These are phyloP conservation scores for Pleoardoris graminearum DNA, from an alignment of 2,329 filamentous ascomycete genomes.

Conservation along the genomic window DNA sequence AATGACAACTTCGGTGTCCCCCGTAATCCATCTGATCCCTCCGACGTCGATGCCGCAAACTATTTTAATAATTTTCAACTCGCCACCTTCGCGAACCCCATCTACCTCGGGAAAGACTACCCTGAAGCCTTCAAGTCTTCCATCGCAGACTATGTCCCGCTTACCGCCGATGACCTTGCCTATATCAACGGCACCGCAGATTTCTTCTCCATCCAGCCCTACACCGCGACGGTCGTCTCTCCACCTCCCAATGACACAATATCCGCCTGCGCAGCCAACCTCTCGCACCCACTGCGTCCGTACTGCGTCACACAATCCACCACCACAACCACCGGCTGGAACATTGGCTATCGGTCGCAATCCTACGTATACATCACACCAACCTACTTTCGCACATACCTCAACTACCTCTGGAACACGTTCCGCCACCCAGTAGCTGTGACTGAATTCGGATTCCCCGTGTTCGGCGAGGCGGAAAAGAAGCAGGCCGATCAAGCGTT, in stretches of 20 bases:
- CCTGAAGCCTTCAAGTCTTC: slow-evolving; percentile 50
- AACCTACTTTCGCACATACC: slow-evolving; percentile 59
- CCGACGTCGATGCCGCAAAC: slow-evolving; percentile 51
- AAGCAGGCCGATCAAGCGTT: slow-evolving; percentile 56
- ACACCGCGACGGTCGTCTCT: slow-evolving; percentile 60
- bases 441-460: slow-evolving; percentile 62
- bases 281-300: slow-evolving; percentile 52
- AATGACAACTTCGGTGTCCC: slow-evolving; percentile 48
- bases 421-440: slow-evolving; percentile 56
- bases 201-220: slow-evolving; percentile 62
- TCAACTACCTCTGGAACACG: slow-evolving; percentile 63
- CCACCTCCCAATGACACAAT: slow-evolving; percentile 51
- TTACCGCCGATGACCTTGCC: slow-evolving; percentile 54
- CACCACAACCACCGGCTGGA: slow-evolving; percentile 57
- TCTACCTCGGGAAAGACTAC: slow-evolving; percentile 58
- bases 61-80: slow-evolving; percentile 52
- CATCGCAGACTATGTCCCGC: slow-evolving; percentile 45
- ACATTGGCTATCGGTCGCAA: slow-evolving; percentile 61
- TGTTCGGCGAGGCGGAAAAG: slow-evolving; percentile 53
- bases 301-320: slow-evolving; percentile 58
- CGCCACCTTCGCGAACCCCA: slow-evolving; percentile 55
- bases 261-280: slow-evolving; percentile 53
- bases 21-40: slow-evolving; percentile 42
- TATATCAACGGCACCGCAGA: slow-evolving; percentile 53
- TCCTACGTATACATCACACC: slow-evolving; percentile 64